Evolutionary conservation across 2,329 filamentous ascomycete species (phyloP).

Genomic region (Colletotrichum sp.): DNA sequence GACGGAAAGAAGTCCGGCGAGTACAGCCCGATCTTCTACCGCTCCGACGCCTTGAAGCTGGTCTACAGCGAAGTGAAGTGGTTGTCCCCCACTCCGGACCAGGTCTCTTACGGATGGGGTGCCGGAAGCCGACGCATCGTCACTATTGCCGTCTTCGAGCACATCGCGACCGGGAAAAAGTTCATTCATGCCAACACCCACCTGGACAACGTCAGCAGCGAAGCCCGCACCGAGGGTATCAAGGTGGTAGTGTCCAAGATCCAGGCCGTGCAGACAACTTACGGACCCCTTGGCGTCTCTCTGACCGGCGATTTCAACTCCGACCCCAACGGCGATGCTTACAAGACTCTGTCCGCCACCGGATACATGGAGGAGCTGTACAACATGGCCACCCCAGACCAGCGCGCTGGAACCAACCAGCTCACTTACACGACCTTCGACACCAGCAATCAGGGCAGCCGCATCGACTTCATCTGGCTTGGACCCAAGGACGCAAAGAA

Average conservation of each 20-base stretch:
- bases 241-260: constrained; percentile 44
- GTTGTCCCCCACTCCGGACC: constrained; percentile 64
- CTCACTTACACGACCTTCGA: constrained; percentile 70
- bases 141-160: constrained; percentile 51
- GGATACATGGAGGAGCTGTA: constrained; percentile 38
- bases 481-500: constrained; percentile 33
- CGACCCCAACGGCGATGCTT: constrained; percentile 36
- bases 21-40: constrained; percentile 70
- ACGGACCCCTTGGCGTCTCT: constrained; percentile 37
- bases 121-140: constrained; percentile 47
- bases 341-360: constrained; percentile 25
- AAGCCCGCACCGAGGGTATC: constrained; percentile 46
- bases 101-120: constrained; percentile 64
- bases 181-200: constrained; percentile 57
- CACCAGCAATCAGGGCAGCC: constrained; percentile 42
- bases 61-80: constrained; percentile 60
- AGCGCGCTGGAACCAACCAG: constrained; percentile 27
- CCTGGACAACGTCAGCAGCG: constrained; percentile 51
- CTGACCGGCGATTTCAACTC: constrained; percentile 59
- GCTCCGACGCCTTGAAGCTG: constrained; percentile 54
- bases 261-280: constrained; percentile 23
- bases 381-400: constrained; percentile 28
- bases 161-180: constrained; percentile 37
- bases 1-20: constrained; percentile 64
- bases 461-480: constrained; percentile 72